Base-by-base conservation (phyloP, 805 yeast species). In the Pichia californica region DNA sequence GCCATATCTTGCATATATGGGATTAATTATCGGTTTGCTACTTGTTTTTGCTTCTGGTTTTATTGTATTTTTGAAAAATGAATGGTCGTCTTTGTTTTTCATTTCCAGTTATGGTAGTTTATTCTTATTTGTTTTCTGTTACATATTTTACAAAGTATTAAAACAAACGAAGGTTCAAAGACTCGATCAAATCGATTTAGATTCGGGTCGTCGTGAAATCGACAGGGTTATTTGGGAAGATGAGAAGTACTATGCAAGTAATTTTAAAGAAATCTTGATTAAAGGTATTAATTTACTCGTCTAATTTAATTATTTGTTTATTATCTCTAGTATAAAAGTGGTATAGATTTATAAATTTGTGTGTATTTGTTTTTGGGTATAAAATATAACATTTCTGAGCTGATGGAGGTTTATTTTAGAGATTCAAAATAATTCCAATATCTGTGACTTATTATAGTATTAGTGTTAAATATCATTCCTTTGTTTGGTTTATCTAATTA, bases 161-260 rank as follows among this genome's bases (percentile, higher is more conserved):
- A 73, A 78, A 46, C 77, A 86, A 9, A 79, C 89, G 2, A 73
- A 77, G 49, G 66, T 81, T 10, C 84, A 79, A 41, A 72, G 85
- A 39, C 63, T 85, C 36, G 89, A 83, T 52, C 81, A 84, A 36
- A 58, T 87, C 47, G 95, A 88, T 59, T 73, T 83, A 57, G 95
- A 88, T 59, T 74, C 87, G 0, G 95, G 95, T 2, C 68, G 95
- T 53, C 71, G 93, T 40, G 95, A 87, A 58, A 77, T 81, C 64
- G 96, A 88, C 61, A 68, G 88, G 38, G 76, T 76, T 49, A 77
- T 80, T 19, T 86, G 95, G 94, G 87, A 81, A 51, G 93, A 86
- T 45, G 86, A 84, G 40, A 68, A 50, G 42, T 53, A 59, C 31
- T 63, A 63, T 40, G 50, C 55, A 18, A 56, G 57, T 31, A 67